Evolutionary conservation across 169 alveolate species (phyloP), one percentile per base, ranked within the genome.

Genomic region (Plasmodium malariae): DNA sequence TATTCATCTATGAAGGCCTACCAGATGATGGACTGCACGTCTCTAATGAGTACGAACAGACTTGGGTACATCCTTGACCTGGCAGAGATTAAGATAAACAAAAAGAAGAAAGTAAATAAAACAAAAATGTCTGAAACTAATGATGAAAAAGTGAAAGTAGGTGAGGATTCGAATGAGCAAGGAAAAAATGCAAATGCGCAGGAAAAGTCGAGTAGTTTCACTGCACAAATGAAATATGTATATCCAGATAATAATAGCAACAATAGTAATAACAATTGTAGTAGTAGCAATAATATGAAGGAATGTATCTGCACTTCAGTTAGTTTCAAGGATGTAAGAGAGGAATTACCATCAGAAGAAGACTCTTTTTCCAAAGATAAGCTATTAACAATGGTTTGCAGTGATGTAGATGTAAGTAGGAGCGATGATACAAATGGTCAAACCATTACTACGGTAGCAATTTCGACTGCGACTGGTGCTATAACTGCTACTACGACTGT

Each of bases 21-120:
- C 21, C 92, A 92, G 17, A 89, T 92, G 83, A 83, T 92, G 85
- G 94, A 92, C 28, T 91, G 88, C 51, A 87, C 94, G 26, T 87
- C 94, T 7, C 67, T 92, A 0, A 74, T 92, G 86, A 88, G 93
- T 17, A 88, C 94, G 7, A 92, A 92, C 37, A 87, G 94, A 36
- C 45, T 92, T 21, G 94, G 94, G 3, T 30, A 86, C 40, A 87
- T 92, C 7, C 67, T 92, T 7, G 94, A 92, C 55, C 37, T 92
- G 14, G 94, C 94, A 1, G 88, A 76, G 65, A 92, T 92, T 14
- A 76, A 76, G 45, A 76, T 76, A 11, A 76, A 54, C 54, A 76
- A 76, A 32, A 76, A 76, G 28, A 76, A 76, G 28, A 76, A 76
- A 76, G 40, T 7, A 1, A 60, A n/a, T 40, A 74, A 62, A 24